These are phyloP conservation scores for Apiotrichum laibachii DNA, from an alignment of 1,284 basidiomycete species.

Conservation along the genomic window DNA sequence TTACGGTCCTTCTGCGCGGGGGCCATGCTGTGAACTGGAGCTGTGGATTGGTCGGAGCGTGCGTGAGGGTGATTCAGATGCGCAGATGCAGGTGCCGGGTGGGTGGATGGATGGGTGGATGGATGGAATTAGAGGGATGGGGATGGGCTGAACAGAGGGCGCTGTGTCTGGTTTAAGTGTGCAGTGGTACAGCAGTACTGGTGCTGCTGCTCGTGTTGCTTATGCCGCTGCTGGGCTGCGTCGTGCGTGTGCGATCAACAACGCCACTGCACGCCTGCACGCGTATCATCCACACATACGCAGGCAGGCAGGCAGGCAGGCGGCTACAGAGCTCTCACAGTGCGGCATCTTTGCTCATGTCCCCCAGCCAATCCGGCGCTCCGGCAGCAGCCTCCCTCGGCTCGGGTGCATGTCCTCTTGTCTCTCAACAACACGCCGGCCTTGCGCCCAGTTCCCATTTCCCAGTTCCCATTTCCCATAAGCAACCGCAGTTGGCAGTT, in stretches of 20 bases:
- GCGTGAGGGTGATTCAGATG: background rate
- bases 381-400: background rate
- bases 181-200: background rate
- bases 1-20: constrained; percentile 12
- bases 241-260: too few species aligned
- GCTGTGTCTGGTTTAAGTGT: background rate
- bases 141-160: background rate
- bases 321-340: too few species aligned
- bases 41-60: background rate
- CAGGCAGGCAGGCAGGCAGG: too few species aligned
- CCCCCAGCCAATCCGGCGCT: background rate
- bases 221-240: too few species aligned
- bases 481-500: too few species aligned
- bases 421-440: too few species aligned
- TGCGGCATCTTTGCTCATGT: background rate
- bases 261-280: too few species aligned
- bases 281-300: too few species aligned
- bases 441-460: too few species aligned
- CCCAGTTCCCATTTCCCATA: too few species aligned
- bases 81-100: too few species aligned
- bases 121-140: background rate
- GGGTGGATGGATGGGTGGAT: background rate
- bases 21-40: constrained; percentile 3
- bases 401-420: background rate
- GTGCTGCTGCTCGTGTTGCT: too few species aligned